Conservation (phyloP, 305 asterid species). For the Lippia alba region DNA sequence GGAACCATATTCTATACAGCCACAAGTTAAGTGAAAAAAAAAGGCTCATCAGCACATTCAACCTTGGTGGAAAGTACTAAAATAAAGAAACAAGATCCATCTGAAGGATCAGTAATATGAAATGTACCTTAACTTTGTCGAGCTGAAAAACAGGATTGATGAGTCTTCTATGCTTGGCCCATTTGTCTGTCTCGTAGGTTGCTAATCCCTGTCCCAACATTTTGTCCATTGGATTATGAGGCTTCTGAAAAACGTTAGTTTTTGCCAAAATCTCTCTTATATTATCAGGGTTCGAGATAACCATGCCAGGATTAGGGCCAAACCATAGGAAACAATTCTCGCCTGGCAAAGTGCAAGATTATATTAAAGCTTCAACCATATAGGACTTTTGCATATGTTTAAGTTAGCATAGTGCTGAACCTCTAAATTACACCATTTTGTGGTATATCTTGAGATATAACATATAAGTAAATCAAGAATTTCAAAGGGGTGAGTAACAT, state of each 20-base stretch:
- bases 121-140: slow-evolving; percentile 44
- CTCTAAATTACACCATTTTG: too few species aligned
- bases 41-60: neutral
- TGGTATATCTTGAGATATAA: too few species aligned
- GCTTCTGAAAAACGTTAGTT: slow-evolving; percentile 46
- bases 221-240: slow-evolving; percentile 27
- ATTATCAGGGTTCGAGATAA: slow-evolving; percentile 44
- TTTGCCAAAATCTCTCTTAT: slow-evolving; percentile 50
- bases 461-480: too few species aligned
- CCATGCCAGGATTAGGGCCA: slow-evolving; percentile 49
- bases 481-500: too few species aligned
- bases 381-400: too few species aligned
- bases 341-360: slow-evolving; percentile 44
- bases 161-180: slow-evolving; percentile 58
- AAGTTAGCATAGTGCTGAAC: too few species aligned
- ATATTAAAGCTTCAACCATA: neutral
- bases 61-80: neutral
- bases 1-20: slow-evolving; percentile 34
- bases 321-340: slow-evolving; percentile 47
- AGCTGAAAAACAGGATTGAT: slow-evolving; percentile 49
- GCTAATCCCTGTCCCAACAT: slow-evolving; percentile 46
- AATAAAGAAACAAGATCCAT: neutral
- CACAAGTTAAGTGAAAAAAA: neutral
- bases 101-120: too few species aligned
- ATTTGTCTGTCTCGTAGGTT: slow-evolving; percentile 42